phyloP scores from a whole-genome alignment of 176 grass and related monocot species.

The Aegilops bicornis region DNA sequence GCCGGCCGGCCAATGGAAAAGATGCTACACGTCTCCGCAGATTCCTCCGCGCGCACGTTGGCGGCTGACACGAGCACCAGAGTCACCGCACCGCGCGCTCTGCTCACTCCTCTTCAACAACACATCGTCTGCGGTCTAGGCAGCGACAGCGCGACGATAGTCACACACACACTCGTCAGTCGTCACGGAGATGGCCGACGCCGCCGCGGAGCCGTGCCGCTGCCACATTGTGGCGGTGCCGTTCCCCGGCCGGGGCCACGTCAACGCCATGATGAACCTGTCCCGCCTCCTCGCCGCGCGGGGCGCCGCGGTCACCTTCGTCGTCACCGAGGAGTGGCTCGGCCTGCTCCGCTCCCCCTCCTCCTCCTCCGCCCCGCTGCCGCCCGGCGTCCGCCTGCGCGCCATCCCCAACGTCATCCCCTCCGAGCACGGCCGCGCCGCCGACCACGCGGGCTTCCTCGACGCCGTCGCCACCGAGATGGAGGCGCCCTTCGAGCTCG shows the following conservation, averaged over 20 bases:
- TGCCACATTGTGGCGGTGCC: constrained; percentile 65
- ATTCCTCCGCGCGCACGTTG: too few species aligned
- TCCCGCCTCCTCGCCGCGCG: constrained; percentile 44
- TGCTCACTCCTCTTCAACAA: background rate
- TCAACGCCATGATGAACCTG: constrained; percentile 70
- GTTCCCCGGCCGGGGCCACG: constrained; percentile 63
- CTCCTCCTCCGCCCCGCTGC: background rate
- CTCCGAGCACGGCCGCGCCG: constrained; percentile 58
- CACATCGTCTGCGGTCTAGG: too few species aligned
- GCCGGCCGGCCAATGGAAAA: too few species aligned
- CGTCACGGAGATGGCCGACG: background rate
- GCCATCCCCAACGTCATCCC: constrained; percentile 74
- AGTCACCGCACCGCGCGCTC: background rate
- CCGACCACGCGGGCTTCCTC: constrained; percentile 56
- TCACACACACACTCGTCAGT: background rate
- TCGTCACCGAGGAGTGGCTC: constrained; percentile 74
- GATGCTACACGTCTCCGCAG: too few species aligned
- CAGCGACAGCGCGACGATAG: background rate
- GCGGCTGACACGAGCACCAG: too few species aligned
- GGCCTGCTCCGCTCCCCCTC: constrained; percentile 28
- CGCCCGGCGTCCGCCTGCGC: constrained; percentile 39
- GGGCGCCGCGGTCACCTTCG: constrained; percentile 49
- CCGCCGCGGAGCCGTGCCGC: background rate
- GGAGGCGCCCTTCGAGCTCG: constrained; percentile 52
- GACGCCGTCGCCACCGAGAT: constrained; percentile 51